phyloP scores from a whole-genome alignment of 148 eudicot species.

The Dianthus caryophyllus region DNA sequence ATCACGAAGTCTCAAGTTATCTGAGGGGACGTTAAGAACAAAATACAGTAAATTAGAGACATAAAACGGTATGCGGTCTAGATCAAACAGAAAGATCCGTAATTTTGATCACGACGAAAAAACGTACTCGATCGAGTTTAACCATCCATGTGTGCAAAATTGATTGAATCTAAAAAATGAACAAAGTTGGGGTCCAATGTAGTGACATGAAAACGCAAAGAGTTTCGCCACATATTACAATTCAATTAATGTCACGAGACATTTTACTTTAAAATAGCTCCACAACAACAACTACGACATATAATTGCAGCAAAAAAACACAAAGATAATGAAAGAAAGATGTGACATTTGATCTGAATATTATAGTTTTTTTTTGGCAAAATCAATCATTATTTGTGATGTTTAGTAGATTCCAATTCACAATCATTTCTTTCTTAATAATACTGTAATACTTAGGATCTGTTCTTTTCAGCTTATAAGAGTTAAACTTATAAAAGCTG shows the following conservation, averaged over 20 bases:
- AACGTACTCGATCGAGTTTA: too few relatives aligned
- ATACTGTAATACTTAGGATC: not conserved
- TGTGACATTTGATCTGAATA: conserved; percentile 6
- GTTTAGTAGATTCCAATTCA: conserved; percentile 6
- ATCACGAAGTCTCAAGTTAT: too few relatives aligned
- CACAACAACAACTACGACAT: conserved; percentile 4
- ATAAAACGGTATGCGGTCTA: too few relatives aligned
- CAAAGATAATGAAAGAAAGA: not conserved
- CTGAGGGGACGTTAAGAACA: too few relatives aligned
- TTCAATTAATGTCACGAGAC: not conserved
- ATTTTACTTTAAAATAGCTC: not conserved
- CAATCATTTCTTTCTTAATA: not conserved
- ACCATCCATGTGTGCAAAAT: not conserved
- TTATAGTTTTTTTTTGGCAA: not conserved
- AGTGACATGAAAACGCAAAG: conserved; percentile 2
- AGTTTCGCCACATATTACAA: conserved; percentile 9
- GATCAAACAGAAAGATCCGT: too few relatives aligned
- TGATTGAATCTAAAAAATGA: not conserved
- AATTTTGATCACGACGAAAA: too few relatives aligned
- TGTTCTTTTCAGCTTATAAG: too few relatives aligned
- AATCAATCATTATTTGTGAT: not conserved
- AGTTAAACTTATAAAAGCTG: too few relatives aligned
- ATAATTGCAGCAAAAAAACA: conserved; percentile 19
- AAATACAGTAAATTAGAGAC: too few relatives aligned
- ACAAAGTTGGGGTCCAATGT: not conserved